Evolutionary conservation across 106 monocot genomes (phyloP), one percentile per base, ranked within the genome.

Genomic region (Dendrobium huoshanense): DNA sequence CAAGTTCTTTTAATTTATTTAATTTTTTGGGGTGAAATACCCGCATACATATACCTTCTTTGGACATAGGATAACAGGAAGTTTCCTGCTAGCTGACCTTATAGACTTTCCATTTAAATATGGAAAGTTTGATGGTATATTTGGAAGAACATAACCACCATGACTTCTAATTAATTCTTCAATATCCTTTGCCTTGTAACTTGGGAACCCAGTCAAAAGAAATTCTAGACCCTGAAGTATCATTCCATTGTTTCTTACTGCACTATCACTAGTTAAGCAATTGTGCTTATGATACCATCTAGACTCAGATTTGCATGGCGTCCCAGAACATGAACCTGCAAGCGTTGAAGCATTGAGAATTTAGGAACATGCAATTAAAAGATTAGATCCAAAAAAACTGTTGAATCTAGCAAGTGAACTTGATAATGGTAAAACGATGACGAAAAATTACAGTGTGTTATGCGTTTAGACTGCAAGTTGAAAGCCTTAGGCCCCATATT

Each of bases 121-220:
- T 75, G 75, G 78, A 58, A 72, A 80, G 33, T 61, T 27, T 76
- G 78, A 67, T 86, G 93, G 95, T 79, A 93, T 80, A 75, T 80
- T 86, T 56, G 72, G 65, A 67, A 93, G 87, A 89, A 93, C 82
- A 86, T 81, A 79, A 45, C 95, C 95, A 44, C 95, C 92, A 89
- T 77, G 81, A 80, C 67, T 82, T 80, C 88, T 86, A 44, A 95
- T 87, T 72, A 93, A 75, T 41, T 40, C 61, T 73, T 91, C 86
- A 47, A 95, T 58, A 86, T 93, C 86, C 72, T 80, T 91, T 81
- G 89, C 79, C 77, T 87, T 93, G 33, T 76, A 73, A 61, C 79
- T 84, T 74, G 86, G 79, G 85, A 91, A 87, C 67, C 95, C 95
- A 86, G 92, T 95, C 77, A 95, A 80, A 18, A 95, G 75, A 93